These are phyloP conservation scores for Solanum hybrid DNA, from an alignment of 305 asterid genomes.

Conservation along the genomic window DNA sequence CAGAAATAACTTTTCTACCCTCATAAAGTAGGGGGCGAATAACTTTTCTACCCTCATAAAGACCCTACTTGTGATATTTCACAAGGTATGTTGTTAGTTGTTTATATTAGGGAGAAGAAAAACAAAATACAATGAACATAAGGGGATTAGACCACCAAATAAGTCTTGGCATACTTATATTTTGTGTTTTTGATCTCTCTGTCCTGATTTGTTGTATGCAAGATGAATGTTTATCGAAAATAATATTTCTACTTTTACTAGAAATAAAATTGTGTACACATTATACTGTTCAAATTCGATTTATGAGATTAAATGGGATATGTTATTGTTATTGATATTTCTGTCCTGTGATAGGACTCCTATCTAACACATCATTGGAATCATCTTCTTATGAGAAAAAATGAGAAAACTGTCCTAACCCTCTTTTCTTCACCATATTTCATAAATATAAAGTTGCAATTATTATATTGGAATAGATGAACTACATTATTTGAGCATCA, in stretches of 20 bases:
- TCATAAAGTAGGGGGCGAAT: neutral
- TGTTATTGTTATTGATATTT: neutral
- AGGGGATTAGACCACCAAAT: neutral
- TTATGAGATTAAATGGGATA: neutral
- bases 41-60: neutral
- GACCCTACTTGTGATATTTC: neutral
- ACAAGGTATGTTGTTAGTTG: neutral
- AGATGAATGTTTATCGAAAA: neutral
- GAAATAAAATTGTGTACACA: neutral
- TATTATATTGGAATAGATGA: neutral
- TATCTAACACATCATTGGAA: neutral
- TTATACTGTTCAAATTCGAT: accelerated
- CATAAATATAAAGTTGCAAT: neutral
- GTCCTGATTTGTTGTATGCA: neutral
- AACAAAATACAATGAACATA: neutral
- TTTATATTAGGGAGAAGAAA: neutral
- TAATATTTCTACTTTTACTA: accelerated
- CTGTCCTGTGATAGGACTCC: neutral
- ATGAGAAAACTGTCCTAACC: neutral
- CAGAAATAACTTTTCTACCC: neutral
- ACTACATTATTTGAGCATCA: neutral
- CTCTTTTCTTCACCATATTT: neutral
- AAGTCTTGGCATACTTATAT: neutral
- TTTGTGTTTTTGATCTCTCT: neutral
- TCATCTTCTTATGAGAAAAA: neutral